These are phyloP conservation scores for Fusarium palustre DNA, from an alignment of 2,329 filamentous ascomycete species.

Conservation along the genomic window DNA sequence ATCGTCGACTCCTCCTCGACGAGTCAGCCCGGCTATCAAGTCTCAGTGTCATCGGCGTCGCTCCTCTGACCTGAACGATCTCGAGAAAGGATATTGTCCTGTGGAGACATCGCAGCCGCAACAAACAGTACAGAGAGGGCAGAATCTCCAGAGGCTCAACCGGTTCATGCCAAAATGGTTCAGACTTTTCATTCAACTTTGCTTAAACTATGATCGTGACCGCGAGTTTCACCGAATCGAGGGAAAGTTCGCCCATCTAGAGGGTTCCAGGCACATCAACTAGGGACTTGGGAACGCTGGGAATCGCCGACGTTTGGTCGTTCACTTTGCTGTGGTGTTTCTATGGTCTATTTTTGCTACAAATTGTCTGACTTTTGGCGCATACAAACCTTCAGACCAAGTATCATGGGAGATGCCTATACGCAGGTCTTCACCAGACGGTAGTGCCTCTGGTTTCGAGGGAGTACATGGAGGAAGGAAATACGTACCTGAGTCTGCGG, in stretches of 20 bases:
- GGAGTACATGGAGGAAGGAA: neutral
- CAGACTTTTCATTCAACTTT: neutral
- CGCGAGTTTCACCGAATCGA: neutral
- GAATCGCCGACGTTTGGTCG: neutral
- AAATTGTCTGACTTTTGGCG: neutral
- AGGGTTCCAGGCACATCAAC: neutral
- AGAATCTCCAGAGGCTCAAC: rapidly evolving
- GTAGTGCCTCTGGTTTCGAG: neutral
- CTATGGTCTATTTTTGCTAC: neutral
- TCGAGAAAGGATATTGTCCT: neutral
- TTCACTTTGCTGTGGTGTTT: neutral
- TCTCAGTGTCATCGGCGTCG: no score
- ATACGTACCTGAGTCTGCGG: rapidly evolving
- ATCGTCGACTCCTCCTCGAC: neutral
- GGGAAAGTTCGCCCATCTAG: neutral
- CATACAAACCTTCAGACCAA: neutral
- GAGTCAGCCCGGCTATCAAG: neutral
- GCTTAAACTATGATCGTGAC: no score
- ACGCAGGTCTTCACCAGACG: neutral
- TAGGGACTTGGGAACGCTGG: neutral
- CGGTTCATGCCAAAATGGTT: neutral
- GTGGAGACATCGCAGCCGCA: no score
- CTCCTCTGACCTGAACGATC: neutral
- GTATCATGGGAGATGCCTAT: neutral
- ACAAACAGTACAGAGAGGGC: neutral